A percentile compares a stretch with the other conserved stretches of the same genome.
Evolutionary conservation across 1,284 basidiomycete species (phyloP).

Genomic region (Papiliotrema nemorosa): DNA sequence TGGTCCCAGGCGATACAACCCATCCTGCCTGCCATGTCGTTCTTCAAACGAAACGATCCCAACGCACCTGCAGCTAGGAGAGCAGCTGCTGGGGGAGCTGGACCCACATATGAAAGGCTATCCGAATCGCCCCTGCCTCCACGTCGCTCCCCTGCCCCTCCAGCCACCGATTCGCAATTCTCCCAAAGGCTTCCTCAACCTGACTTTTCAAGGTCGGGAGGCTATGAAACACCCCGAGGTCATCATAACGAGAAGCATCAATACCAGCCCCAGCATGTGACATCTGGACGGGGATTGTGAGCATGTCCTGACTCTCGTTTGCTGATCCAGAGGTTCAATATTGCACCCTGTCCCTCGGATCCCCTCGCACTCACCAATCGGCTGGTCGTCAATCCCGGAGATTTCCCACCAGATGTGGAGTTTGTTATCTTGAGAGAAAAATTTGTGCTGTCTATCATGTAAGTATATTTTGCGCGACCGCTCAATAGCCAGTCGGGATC

Average conservation of each 20-base stretch:
- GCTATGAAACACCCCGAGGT: background rate
- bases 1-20: no score
- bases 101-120: slow-evolving; percentile 38
- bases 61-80: slow-evolving; percentile 36
- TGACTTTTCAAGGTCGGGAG: slow-evolving; percentile 9
- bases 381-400: slow-evolving; percentile 68
- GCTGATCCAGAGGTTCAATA: slow-evolving; percentile 32
- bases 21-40: slow-evolving; percentile 48
- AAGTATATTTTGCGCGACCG: slow-evolving; percentile 30
- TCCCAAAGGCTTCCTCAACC: no score
- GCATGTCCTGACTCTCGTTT: slow-evolving; percentile 4
- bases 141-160: slow-evolving; percentile 25
- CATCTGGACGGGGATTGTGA: slow-evolving; percentile 35
- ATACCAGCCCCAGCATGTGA: slow-evolving; percentile 2
- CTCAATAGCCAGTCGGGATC: slow-evolving; percentile 62
- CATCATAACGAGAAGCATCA: background rate
- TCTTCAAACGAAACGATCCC: slow-evolving; percentile 47
- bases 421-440: slow-evolving; percentile 70
- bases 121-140: slow-evolving; percentile 20
- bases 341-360: slow-evolving; percentile 50
- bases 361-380: slow-evolving; percentile 74
- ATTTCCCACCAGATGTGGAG: slow-evolving; percentile 63
- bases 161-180: no score
- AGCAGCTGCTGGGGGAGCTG: slow-evolving; percentile 12
- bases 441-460: slow-evolving; percentile 71